A percentile compares a stretch with the other conserved stretches of the same genome.
Conservation (phyloP, 768 basidiomycete species). For the Mycena alexandri region DNA sequence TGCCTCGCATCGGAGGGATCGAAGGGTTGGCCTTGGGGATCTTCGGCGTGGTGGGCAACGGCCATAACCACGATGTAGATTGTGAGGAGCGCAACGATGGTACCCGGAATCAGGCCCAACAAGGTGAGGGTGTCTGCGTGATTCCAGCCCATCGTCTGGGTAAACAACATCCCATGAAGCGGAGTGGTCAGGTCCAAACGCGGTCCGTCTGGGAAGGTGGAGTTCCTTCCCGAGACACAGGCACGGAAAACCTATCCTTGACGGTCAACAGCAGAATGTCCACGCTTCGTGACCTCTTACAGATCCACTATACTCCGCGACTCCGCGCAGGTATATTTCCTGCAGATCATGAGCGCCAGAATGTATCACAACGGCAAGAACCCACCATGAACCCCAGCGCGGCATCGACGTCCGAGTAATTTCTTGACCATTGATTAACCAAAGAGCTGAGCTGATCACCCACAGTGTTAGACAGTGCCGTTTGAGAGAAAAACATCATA, state of each 20-base stretch:
- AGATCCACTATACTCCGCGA: constrained; percentile 10
- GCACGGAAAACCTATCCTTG: constrained; percentile 5
- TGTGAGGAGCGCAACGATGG: constrained; percentile 5
- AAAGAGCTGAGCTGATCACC: not conserved
- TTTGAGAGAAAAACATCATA: not conserved
- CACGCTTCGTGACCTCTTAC: not conserved
- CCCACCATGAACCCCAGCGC: not conserved
- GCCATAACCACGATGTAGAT: not conserved
- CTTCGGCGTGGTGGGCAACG: not conserved
- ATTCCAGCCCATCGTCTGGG: constrained; percentile 3
- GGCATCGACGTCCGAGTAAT: not conserved
- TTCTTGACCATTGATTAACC: no score
- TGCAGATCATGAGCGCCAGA: not conserved
- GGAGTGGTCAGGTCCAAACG: not conserved
- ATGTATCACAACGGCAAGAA: no score
- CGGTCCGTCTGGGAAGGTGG: not conserved
- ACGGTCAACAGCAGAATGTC: not conserved
- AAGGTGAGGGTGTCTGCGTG: not conserved
- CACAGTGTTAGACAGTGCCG: not conserved
- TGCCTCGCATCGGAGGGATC: constrained; percentile 2
- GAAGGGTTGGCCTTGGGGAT: not conserved
- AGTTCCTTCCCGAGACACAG: not conserved
- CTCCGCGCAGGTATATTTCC: constrained; percentile 4
- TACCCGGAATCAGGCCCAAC: not conserved
- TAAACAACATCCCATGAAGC: not conserved